Percentiles rank a stretch among this genome's conserved stretches.
phyloP scores from a whole-genome alignment of 2,329 filamentous ascomycete genomes.

The Xylaria sp. region DNA sequence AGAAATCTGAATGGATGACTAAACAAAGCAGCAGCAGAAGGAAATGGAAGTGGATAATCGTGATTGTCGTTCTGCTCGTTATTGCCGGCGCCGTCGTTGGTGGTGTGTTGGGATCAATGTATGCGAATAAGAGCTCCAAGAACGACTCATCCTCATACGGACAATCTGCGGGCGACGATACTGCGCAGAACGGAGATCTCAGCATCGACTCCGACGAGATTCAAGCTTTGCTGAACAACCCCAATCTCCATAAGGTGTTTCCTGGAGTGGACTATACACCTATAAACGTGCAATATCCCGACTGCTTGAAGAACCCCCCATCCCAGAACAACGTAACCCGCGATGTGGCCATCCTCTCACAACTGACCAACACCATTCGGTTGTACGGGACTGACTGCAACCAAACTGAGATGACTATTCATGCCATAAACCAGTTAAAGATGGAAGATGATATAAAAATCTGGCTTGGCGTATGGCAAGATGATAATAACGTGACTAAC shows the following conservation, averaged over 20 bases:
- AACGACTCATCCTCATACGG: constrained; percentile 49
- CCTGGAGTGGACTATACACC: constrained; percentile 96
- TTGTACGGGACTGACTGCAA: constrained; percentile 98
- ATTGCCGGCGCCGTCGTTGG: constrained; percentile 79
- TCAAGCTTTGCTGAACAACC: constrained; percentile 82
- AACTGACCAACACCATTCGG: constrained; percentile 87
- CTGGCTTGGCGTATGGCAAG: constrained; percentile 96
- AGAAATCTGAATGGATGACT: constrained; percentile 74
- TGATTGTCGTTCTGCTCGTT: constrained; percentile 70
- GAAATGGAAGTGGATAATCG: constrained; percentile 77
- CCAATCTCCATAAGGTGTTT: constrained; percentile 89
- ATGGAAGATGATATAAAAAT: constrained; percentile 81
- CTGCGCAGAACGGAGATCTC: constrained; percentile 74
- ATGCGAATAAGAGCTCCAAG: constrained; percentile 58
- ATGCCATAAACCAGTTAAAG: constrained; percentile 79
- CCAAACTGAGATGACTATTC: constrained; percentile 92
- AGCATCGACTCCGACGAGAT: constrained; percentile 81
- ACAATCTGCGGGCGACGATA: constrained; percentile 69
- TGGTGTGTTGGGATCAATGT: constrained; percentile 66
- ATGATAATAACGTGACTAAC: constrained; percentile 85
- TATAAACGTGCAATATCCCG: constrained; percentile 88
- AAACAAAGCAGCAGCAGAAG: constrained; percentile 69
- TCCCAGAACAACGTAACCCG: constrained; percentile 95
- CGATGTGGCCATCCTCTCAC: constrained; percentile 88
- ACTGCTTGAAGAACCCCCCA: constrained; percentile 79